Conservation (phyloP, 805 yeast species). For the Komagataella ulmi region DNA sequence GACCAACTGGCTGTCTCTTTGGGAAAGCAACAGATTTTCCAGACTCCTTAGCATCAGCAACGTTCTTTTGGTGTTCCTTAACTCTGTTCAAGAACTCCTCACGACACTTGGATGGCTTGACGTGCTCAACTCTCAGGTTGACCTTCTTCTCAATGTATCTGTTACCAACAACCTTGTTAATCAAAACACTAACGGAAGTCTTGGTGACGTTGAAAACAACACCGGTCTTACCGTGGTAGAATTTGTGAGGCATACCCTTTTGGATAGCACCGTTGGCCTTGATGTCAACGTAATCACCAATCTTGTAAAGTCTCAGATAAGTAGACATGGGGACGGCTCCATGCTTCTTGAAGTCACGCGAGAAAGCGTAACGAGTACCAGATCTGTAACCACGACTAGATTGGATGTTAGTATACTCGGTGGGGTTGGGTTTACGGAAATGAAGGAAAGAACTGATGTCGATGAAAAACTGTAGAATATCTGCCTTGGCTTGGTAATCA, state of each 20-base stretch:
- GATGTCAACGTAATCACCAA: slow-evolving; percentile 99
- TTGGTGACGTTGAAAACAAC: slow-evolving; percentile 97
- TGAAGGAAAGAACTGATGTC: neutral
- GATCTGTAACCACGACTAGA: slow-evolving; percentile 97
- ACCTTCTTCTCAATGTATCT: slow-evolving; percentile 98
- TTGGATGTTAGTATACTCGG: slow-evolving; percentile 5
- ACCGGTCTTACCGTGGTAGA: slow-evolving; percentile 99
- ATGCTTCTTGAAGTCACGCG: slow-evolving; percentile 98
- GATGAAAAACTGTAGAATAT: neutral
- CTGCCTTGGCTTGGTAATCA: neutral
- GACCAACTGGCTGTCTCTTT: slow-evolving; percentile 97
- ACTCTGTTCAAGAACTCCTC: slow-evolving; percentile 98
- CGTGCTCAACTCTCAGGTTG: slow-evolving; percentile 97
- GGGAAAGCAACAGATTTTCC: slow-evolving; percentile 74
- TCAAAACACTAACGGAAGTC: slow-evolving; percentile 94
- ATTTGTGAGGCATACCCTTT: slow-evolving; percentile 99
- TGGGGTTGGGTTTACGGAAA: neutral
- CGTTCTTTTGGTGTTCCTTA: slow-evolving; percentile 88
- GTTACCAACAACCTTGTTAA: slow-evolving; percentile 98
- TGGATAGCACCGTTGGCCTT: slow-evolving; percentile 98
- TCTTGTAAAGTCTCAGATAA: slow-evolving; percentile 95
- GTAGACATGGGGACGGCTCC: slow-evolving; percentile 91
- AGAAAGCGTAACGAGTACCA: slow-evolving; percentile 99
- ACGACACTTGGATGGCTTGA: slow-evolving; percentile 99
- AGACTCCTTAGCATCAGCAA: slow-evolving; percentile 86